Evolutionary conservation across 1,284 basidiomycete species (phyloP).

Genomic region (Cystobasidiaceae sp.): DNA sequence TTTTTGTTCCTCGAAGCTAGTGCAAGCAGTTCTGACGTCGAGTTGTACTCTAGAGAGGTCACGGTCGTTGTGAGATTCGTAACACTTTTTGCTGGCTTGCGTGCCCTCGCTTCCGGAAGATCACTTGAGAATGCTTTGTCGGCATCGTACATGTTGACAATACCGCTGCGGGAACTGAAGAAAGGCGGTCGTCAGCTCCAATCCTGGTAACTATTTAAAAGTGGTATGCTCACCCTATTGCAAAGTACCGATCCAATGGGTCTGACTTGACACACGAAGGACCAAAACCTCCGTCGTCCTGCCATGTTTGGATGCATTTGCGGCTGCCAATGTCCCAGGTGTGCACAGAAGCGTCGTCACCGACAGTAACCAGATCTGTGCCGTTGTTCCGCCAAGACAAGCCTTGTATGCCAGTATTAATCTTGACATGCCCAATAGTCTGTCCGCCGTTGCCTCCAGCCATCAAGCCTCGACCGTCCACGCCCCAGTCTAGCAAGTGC

Average conservation of each 20-base stretch:
- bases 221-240: constrained; percentile 66
- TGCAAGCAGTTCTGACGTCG: constrained; percentile 79
- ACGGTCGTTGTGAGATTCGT: constrained; percentile 85
- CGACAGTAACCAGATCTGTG: constrained; percentile 61
- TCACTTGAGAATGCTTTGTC: constrained; percentile 41
- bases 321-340: constrained; percentile 84
- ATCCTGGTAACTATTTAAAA: too few relatives aligned
- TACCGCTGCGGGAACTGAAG: constrained; percentile 74
- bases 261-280: constrained; percentile 58
- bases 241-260: constrained; percentile 59
- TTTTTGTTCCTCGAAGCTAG: constrained; percentile 82
- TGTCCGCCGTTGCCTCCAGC: constrained; percentile 60
- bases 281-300: constrained; percentile 74
- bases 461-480: constrained; percentile 15
- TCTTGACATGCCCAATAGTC: constrained; percentile 76
- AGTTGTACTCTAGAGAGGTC: constrained; percentile 76
- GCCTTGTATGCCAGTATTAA: constrained; percentile 65
- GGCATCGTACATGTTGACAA: constrained; percentile 77
- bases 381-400: constrained; percentile 65
- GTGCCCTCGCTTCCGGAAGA: constrained; percentile 48
- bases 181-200: constrained; percentile 34
- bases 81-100: constrained; percentile 72
- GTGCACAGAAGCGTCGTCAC: constrained; percentile 80
- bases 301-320: constrained; percentile 72
- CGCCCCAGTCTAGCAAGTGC: constrained; percentile 84